These are phyloP conservation scores for Penicillium sp. DNA, from an alignment of 2,329 filamentous ascomycete genomes.

Conservation along the genomic window DNA sequence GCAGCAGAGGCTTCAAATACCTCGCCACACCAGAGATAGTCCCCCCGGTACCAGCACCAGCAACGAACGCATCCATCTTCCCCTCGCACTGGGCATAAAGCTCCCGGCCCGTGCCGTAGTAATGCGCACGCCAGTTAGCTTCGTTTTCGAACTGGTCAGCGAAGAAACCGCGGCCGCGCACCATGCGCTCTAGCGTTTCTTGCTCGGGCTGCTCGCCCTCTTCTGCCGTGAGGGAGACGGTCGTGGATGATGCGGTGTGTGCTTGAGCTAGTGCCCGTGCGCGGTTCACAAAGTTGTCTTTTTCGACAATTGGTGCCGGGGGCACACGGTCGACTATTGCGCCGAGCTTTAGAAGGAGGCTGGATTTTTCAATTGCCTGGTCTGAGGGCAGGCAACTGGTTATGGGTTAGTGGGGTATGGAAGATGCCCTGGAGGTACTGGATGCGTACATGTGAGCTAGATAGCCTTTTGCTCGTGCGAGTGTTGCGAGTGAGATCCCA, in stretches of 20 bases:
- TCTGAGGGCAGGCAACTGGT: conserved; percentile 84
- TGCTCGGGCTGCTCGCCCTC: conserved; percentile 8
- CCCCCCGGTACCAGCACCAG: conserved; percentile 89
- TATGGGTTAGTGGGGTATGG: conserved; percentile 13
- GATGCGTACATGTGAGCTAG: conserved; percentile 70
- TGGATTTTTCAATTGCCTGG: conserved; percentile 80
- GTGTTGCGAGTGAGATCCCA: conserved; percentile 85
- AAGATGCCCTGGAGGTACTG: neutral
- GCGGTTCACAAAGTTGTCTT: conserved; percentile 89
- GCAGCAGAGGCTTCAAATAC: conserved; percentile 71
- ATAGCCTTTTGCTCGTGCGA: conserved; percentile 85
- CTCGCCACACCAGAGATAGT: conserved; percentile 83
- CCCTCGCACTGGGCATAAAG: conserved; percentile 75
- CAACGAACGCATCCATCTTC: conserved; percentile 77
- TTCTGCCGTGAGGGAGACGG: conserved; percentile 6
- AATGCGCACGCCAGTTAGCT: conserved; percentile 85
- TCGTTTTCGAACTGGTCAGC: conserved; percentile 93
- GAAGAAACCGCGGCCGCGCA: conserved; percentile 77
- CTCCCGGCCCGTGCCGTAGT: conserved; percentile 78
- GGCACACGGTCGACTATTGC: conserved; percentile 87
- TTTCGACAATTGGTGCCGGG: conserved; percentile 89
- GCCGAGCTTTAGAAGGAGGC: conserved; percentile 81
- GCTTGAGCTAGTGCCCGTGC: conserved; percentile 70
- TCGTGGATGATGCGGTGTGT: conserved; percentile 53
- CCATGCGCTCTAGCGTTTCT: conserved; percentile 28